phyloP scores from a whole-genome alignment of 1,284 basidiomycete species.

The Mycena citricolor region DNA sequence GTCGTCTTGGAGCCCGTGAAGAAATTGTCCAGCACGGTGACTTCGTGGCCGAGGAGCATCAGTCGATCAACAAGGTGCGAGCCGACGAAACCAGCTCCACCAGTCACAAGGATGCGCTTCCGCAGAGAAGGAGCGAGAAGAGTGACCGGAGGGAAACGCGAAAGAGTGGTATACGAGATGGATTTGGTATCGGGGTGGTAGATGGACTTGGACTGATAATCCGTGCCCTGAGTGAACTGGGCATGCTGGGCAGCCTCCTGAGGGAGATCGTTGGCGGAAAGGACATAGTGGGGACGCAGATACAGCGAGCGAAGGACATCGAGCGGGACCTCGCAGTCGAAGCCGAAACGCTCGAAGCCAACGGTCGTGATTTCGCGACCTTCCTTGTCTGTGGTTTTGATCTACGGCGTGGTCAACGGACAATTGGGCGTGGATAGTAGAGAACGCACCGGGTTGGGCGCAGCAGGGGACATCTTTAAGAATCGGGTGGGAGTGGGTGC shows the following conservation, averaged over 20 bases:
- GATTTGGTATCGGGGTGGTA: conserved; percentile 75
- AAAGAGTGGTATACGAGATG: conserved; percentile 89
- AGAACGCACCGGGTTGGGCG: conserved; percentile 28
- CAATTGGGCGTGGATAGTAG: conserved; percentile 2
- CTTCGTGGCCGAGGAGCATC: conserved; percentile 97
- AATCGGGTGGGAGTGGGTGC: no score
- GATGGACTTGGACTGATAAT: conserved; percentile 82
- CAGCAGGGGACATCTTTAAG: no score
- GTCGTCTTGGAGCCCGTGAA: conserved; percentile 97
- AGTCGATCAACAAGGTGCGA: conserved; percentile 96
- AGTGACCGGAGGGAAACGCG: conserved; percentile 89
- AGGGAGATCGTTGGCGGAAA: conserved; percentile 42
- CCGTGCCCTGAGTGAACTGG: conserved; percentile 51
- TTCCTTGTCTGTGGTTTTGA: conserved; percentile 66
- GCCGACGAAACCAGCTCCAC: conserved; percentile 96
- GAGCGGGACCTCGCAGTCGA: conserved; percentile 80
- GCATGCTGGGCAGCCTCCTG: conserved; percentile 47
- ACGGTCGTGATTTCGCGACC: conserved; percentile 77
- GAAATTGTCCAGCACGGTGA: conserved; percentile 97
- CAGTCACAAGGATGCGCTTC: conserved; percentile 92
- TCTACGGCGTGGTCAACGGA: conserved; percentile 38
- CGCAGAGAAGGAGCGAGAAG: conserved; percentile 76
- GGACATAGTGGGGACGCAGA: conserved; percentile 77
- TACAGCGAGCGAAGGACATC: conserved; percentile 83
- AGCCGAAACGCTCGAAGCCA: conserved; percentile 82